These are phyloP conservation scores for Populus hybrid DNA, from an alignment of 441 rosid species.

Conservation along the genomic window DNA sequence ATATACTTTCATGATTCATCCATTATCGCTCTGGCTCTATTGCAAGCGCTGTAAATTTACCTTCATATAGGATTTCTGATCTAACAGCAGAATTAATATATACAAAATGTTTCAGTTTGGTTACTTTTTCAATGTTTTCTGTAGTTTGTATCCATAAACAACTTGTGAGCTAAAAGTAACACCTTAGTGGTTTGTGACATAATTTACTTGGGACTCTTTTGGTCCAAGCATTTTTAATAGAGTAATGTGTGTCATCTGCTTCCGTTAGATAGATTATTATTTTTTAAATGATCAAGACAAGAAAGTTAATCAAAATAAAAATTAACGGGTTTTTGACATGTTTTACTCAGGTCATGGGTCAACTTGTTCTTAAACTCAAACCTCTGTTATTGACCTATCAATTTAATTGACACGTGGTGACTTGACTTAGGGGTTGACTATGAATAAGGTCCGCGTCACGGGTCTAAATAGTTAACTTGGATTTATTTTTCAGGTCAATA, in stretches of 20 bases:
- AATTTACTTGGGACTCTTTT: neutral
- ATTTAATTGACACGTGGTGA: too few relatives aligned
- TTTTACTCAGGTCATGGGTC: too few relatives aligned
- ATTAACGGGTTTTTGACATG: too few relatives aligned
- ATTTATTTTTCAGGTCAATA: too few relatives aligned
- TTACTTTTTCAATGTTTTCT: neutral
- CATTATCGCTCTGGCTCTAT: neutral
- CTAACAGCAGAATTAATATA: slow-evolving; percentile 17
- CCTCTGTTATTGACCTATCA: too few relatives aligned
- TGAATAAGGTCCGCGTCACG: rapidly evolving
- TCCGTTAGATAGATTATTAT: neutral
- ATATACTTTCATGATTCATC: neutral
- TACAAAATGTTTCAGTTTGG: slow-evolving; percentile 7
- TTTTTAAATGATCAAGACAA: too few relatives aligned
- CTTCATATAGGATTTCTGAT: slow-evolving; percentile 13
- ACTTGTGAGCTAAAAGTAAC: neutral
- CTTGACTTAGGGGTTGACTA: too few relatives aligned
- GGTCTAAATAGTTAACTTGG: rapidly evolving
- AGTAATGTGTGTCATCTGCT: neutral
- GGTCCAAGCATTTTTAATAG: neutral
- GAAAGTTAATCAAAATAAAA: too few relatives aligned
- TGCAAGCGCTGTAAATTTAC: slow-evolving; percentile 28
- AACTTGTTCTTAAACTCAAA: too few relatives aligned
- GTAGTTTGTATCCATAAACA: neutral
- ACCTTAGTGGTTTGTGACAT: neutral